A percentile compares a stretch with the other conserved stretches of the same genome.
Evolutionary conservation across 345 rosid genomes (phyloP).

Genomic region (Physaria fendleri): DNA sequence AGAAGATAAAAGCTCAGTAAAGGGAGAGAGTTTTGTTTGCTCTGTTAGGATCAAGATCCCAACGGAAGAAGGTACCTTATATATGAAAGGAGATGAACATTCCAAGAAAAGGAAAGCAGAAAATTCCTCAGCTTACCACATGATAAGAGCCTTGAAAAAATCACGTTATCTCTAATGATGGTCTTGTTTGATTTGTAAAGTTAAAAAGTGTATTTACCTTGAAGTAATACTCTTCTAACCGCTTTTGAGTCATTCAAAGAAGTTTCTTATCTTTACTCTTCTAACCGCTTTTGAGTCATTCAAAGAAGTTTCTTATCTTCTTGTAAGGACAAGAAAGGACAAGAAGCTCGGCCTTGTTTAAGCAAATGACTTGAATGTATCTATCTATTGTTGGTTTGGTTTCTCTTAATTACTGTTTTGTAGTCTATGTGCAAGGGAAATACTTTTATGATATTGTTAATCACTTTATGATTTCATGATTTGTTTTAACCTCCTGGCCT

Average conservation of each 20-base stretch:
- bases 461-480: background rate
- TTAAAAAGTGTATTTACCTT: background rate
- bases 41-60: conserved; percentile 47
- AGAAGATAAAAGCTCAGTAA: conserved; percentile 48
- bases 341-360: background rate
- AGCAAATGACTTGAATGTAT: background rate
- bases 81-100: conserved; percentile 44
- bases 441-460: background rate
- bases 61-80: conserved; percentile 28
- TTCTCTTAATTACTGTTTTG: background rate
- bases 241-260: background rate
- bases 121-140: conserved; percentile 57
- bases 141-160: conserved; percentile 43
- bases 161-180: conserved; percentile 30
- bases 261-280: background rate
- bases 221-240: background rate
- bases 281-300: background rate
- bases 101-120: conserved; percentile 53
- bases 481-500: background rate
- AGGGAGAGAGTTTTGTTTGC: conserved; percentile 41
- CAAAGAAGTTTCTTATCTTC: background rate
- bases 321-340: background rate
- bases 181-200: conserved; percentile 10
- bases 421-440: background rate
- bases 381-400: background rate